These are phyloP conservation scores for Blumeriella jaapii DNA, from an alignment of 2,329 filamentous ascomycete genomes.

Conservation along the genomic window DNA sequence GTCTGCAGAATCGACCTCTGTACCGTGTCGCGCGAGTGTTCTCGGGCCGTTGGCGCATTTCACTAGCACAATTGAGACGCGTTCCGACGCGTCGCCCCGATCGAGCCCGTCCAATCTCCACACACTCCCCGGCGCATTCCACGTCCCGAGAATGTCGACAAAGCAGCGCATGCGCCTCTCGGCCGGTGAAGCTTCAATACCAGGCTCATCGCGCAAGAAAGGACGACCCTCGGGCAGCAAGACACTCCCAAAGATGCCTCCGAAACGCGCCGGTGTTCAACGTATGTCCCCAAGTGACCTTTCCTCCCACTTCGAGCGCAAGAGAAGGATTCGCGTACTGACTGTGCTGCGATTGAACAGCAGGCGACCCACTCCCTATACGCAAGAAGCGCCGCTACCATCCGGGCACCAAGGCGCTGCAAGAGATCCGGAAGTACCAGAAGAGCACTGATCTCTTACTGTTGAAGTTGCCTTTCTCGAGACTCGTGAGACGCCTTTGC, in stretches of 20 bases:
- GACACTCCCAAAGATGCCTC: slow-evolving; percentile 7
- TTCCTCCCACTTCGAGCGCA: not conserved
- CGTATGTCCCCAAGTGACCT: slow-evolving; percentile 10
- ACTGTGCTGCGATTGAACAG: slow-evolving; percentile 31
- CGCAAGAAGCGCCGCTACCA: slow-evolving; percentile 53
- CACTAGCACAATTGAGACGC: no score
- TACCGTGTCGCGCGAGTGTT: no score
- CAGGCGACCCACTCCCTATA: slow-evolving; percentile 61
- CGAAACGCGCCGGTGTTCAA: slow-evolving; percentile 8
- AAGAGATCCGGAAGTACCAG: slow-evolving; percentile 87
- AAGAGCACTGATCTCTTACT: slow-evolving; percentile 80
- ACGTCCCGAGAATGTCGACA: slow-evolving; percentile 1
- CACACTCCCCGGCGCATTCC: not conserved
- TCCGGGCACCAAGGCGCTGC: slow-evolving; percentile 75
- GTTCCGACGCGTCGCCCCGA: no score
- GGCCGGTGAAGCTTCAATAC: slow-evolving; percentile 8
- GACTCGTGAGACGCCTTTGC: slow-evolving; percentile 43
- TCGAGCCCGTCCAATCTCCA: no score
- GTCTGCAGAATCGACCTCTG: no score
- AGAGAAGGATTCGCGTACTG: not conserved
- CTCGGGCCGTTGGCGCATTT: no score
- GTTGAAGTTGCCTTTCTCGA: slow-evolving; percentile 67
- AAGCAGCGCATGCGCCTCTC: slow-evolving; percentile 6
- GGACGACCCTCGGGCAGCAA: slow-evolving; percentile 6
- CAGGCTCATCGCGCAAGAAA: slow-evolving; percentile 8